Conservation (phyloP, 2,329 filamentous ascomycete species). For the Trichoderma citrinoviride region DNA sequence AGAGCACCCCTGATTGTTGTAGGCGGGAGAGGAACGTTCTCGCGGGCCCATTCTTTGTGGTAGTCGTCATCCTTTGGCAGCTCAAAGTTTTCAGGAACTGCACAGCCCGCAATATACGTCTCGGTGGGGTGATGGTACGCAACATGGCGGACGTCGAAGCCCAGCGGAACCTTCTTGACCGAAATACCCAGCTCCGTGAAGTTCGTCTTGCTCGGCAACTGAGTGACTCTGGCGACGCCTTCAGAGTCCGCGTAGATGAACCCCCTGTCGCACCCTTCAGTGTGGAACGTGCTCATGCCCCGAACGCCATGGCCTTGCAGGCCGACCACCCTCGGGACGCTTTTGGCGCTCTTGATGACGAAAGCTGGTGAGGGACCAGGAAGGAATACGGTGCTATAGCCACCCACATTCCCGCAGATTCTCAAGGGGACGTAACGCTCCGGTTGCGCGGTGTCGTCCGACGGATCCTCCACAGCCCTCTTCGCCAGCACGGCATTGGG, state of each 20-base stretch:
- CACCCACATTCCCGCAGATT: slow-evolving; percentile 63
- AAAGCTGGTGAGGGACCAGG: slow-evolving; percentile 78
- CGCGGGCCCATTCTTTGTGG: slow-evolving; percentile 75
- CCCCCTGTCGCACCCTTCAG: slow-evolving; percentile 71
- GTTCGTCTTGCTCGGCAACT: slow-evolving; percentile 64
- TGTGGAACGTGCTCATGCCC: slow-evolving; percentile 74
- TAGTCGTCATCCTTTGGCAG: slow-evolving; percentile 83
- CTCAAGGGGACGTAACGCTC: slow-evolving; percentile 54
- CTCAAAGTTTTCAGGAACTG: slow-evolving; percentile 67
- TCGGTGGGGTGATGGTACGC: slow-evolving; percentile 73
- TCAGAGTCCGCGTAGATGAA: slow-evolving; percentile 78
- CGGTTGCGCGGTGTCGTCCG: slow-evolving; percentile 50
- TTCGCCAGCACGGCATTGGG: slow-evolving; percentile 66
- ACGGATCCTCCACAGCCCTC: slow-evolving; percentile 46
- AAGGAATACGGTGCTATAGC: slow-evolving; percentile 79
- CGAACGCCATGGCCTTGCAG: slow-evolving; percentile 67
- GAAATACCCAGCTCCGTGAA: slow-evolving; percentile 75
- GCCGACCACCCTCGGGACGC: slow-evolving; percentile 69
- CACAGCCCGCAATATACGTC: slow-evolving; percentile 75
- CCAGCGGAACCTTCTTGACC: slow-evolving; percentile 67
- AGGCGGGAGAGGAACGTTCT: slow-evolving; percentile 64
- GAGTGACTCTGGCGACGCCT: slow-evolving; percentile 70
- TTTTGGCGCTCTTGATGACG: slow-evolving; percentile 77
- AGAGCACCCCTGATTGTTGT: slow-evolving; percentile 68
- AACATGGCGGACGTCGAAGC: slow-evolving; percentile 67